Evolutionary conservation across 2,329 filamentous ascomycete genomes (phyloP), one percentile per base, ranked within the genome.

Genomic region (Xylaria sp.): DNA sequence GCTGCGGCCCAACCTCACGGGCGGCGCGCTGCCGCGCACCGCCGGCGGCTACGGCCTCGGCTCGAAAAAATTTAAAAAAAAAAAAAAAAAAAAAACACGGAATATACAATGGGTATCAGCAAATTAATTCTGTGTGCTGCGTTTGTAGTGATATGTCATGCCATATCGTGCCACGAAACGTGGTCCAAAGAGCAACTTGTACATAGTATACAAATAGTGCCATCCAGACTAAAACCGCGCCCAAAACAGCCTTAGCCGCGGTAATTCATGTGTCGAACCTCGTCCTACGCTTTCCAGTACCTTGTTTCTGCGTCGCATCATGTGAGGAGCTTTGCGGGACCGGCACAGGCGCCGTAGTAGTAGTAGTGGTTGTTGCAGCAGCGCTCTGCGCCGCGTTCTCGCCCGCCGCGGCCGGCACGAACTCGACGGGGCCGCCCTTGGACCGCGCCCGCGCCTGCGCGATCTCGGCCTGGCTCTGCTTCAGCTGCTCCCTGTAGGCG

Each of bases 1-100:
- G 1, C 84, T 99, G 34, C 89, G 94, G 34, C 94, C 94, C 2
- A 97, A 96, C 69, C 77, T 97, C 60, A 97, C 92, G 0, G 93
- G 92, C 44, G 92, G 93, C 39, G 87, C 91, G 20, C 76, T 97
- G 41, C 87, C 90, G 29, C 86, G 93, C 52, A 91, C 90, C 38
- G 90, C 92, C 7, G 92, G 93, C 61, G 94, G 94, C n/a, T 99
- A 99, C 70, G 81, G 81, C 60, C 76, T 90, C 38, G 90, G 90
- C 24, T 84, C 86, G 45, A 88, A 13, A 2, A 13, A 13, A n/a
- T 48, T 40, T 39, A 20, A 39, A 7, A 13, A 37, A 39, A 9
- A 7, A 42, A 48, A 37, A 18, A 38, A 29, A 46, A 39, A 47
- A 55, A 56, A 21, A n/a, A n/a, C n/a, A n/a, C n/a, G n/a, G n/a